A percentile compares a stretch with the other conserved stretches of the same genome.
Evolutionary conservation across 1,139 yeast species (phyloP).

Genomic region (Saccharomyces hybrid): DNA sequence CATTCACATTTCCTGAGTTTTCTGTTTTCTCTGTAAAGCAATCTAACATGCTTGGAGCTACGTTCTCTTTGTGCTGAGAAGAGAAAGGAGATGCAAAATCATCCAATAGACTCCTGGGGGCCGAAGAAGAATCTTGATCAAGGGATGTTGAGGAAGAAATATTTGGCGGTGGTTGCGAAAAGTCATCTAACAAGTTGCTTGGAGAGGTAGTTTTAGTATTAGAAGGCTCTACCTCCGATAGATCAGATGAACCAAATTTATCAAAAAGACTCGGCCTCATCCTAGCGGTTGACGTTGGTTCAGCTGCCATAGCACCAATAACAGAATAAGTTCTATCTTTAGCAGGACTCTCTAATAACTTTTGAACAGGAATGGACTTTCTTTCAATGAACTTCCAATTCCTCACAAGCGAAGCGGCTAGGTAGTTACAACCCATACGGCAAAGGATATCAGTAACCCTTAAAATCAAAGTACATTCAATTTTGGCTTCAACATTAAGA

Average conservation of each 20-base stretch:
- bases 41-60: not conserved
- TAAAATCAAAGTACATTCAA: constrained; percentile 55
- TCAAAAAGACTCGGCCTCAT: constrained; percentile 27
- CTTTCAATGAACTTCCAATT: constrained; percentile 58
- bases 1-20: not conserved
- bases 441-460: constrained; percentile 61
- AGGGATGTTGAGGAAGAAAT: not conserved
- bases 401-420: constrained; percentile 53
- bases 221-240: not conserved
- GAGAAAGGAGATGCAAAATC: constrained; percentile 2
- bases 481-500: constrained; percentile 36
- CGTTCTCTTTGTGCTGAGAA: not conserved
- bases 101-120: constrained; percentile 8
- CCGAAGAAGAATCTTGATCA: constrained; percentile 4
- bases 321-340: constrained; percentile 6
- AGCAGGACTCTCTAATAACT: constrained; percentile 2
- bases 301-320: constrained; percentile 10
- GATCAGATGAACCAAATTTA: constrained; percentile 12
- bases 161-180: not conserved
- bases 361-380: constrained; percentile 8
- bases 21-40: not conserved
- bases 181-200: constrained; percentile 7
- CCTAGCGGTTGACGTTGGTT: constrained; percentile 17
- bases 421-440: constrained; percentile 86
- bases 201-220: not conserved